phyloP scores from a whole-genome alignment of 2,329 filamentous ascomycete genomes.

The Penicillium sp. region DNA sequence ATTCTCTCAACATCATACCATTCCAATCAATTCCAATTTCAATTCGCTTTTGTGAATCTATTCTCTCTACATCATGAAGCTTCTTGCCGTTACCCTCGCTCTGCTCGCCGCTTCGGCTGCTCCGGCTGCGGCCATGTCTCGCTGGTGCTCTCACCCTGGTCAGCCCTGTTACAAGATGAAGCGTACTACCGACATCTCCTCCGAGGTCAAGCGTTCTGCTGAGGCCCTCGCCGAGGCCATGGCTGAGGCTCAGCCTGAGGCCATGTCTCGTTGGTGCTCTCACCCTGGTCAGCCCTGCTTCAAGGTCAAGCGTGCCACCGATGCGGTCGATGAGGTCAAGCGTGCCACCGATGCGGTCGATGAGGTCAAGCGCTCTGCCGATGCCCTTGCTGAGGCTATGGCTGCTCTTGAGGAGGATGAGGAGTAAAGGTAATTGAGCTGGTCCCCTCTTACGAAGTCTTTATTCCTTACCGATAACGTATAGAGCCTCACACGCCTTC shows the following conservation, averaged over 20 bases:
- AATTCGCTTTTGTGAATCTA: constrained; percentile 1
- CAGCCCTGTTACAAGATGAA: constrained; percentile 32
- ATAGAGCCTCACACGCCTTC: not conserved
- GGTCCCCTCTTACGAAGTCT: not conserved
- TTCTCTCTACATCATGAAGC: constrained; percentile 47
- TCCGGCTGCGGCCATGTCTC: constrained; percentile 30
- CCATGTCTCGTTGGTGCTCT: constrained; percentile 34
- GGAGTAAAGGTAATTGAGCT: constrained; percentile 21
- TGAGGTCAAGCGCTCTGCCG: constrained; percentile 40
- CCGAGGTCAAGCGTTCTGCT: constrained; percentile 33
- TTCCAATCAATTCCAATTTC: constrained; percentile 8
- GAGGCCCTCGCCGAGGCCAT: constrained; percentile 35
- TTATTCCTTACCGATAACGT: not conserved
- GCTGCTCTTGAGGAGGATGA: constrained; percentile 30
- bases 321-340: constrained; percentile 63
- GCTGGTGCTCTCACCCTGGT: constrained; percentile 32
- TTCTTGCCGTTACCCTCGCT: constrained; percentile 44
- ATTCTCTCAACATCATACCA: constrained; percentile 2
- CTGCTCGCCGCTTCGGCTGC: constrained; percentile 42
- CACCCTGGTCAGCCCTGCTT: constrained; percentile 47
- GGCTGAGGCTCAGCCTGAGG: constrained; percentile 24
- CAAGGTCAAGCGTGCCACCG: constrained; percentile 65
- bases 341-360: constrained; percentile 68
- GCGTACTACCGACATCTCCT: constrained; percentile 25
- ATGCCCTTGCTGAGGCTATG: constrained; percentile 34